These are phyloP conservation scores for Phytophthora pistaciae DNA, from an alignment of 352 stramenopile genomes.

Conservation along the genomic window DNA sequence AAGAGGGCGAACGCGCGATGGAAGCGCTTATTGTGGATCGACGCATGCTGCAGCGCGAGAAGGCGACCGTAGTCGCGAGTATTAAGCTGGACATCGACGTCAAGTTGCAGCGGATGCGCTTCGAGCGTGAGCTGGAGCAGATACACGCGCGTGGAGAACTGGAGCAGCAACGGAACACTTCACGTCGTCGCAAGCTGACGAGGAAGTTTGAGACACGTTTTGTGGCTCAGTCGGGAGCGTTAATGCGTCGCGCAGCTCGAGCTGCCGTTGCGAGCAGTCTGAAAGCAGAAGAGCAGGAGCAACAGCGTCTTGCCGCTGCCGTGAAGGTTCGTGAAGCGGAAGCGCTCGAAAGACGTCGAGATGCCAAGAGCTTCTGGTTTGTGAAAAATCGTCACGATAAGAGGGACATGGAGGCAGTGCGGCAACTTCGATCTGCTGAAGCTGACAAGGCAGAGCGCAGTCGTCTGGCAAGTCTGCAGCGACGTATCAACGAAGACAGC, in stretches of 20 bases:
- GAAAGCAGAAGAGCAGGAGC: slow-evolving; percentile 43
- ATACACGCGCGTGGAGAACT: slow-evolving; percentile 49
- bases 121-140: slow-evolving; percentile 60
- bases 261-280: slow-evolving; percentile 46
- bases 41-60: slow-evolving; percentile 69
- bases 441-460: slow-evolving; percentile 32
- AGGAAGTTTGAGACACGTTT: slow-evolving; percentile 64
- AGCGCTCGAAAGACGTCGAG: slow-evolving; percentile 46
- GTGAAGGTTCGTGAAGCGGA: slow-evolving; percentile 50
- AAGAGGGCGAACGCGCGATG: slow-evolving; percentile 70
- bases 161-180: slow-evolving; percentile 58
- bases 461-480: slow-evolving; percentile 33
- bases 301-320: slow-evolving; percentile 29
- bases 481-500: slow-evolving; percentile 69
- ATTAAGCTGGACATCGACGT: slow-evolving; percentile 76
- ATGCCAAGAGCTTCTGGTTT: slow-evolving; percentile 79
- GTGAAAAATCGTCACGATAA: slow-evolving; percentile 65
- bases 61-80: slow-evolving; percentile 59
- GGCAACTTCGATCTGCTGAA: slow-evolving; percentile 31
- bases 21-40: slow-evolving; percentile 77
- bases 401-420: slow-evolving; percentile 30
- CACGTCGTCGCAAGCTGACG: slow-evolving; percentile 53
- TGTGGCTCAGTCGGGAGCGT: slow-evolving; percentile 61
- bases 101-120: slow-evolving; percentile 73
- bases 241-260: slow-evolving; percentile 72